Percentiles rank a stretch among this genome's conserved stretches.
Evolutionary conservation across 352 stramenopile genomes (phyloP).

Genomic region (Pythium biforme): DNA sequence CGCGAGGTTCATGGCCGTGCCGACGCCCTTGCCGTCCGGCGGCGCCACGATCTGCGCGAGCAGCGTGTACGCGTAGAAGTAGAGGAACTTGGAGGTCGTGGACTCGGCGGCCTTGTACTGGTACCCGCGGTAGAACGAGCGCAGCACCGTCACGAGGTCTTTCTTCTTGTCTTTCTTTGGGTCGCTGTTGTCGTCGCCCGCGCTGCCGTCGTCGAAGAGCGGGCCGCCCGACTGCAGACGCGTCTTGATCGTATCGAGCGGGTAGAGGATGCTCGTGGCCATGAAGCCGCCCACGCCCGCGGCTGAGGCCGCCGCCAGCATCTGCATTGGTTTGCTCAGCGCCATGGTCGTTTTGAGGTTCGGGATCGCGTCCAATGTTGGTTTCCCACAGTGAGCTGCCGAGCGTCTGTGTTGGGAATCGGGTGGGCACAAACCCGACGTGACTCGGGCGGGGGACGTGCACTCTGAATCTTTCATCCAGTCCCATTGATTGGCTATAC

Average conservation of each 20-base stretch:
- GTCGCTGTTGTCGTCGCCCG: slow-evolving; percentile 13
- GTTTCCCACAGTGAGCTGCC: no score
- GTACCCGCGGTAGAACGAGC: slow-evolving; percentile 77
- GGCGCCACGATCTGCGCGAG: slow-evolving; percentile 61
- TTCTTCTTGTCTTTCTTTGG: slow-evolving; percentile 28
- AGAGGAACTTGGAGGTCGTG: slow-evolving; percentile 87
- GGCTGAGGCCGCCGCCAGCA: slow-evolving; percentile 71
- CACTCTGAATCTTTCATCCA: not conserved
- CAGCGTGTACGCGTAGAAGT: slow-evolving; percentile 90
- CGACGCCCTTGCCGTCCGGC: slow-evolving; percentile 56
- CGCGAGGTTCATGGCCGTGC: slow-evolving; percentile 64
- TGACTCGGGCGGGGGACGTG: slow-evolving; percentile 8
- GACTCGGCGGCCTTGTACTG: slow-evolving; percentile 86
- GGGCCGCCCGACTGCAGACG: slow-evolving; percentile 79
- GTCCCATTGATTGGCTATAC: slow-evolving; percentile 6
- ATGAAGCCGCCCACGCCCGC: slow-evolving; percentile 77
- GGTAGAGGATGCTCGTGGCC: slow-evolving; percentile 77
- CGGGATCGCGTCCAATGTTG: no score
- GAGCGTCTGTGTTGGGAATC: not conserved
- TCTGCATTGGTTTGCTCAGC: slow-evolving; percentile 84
- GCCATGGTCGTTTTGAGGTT: slow-evolving; percentile 42
- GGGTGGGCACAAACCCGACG: slow-evolving; percentile 15
- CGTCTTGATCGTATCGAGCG: slow-evolving; percentile 88
- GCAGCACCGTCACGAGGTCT: slow-evolving; percentile 38
- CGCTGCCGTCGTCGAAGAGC: slow-evolving; percentile 36